A percentile compares a stretch with the other conserved stretches of the same genome.
phyloP scores from a whole-genome alignment of 345 rosid species.

The Psidium guajava region DNA sequence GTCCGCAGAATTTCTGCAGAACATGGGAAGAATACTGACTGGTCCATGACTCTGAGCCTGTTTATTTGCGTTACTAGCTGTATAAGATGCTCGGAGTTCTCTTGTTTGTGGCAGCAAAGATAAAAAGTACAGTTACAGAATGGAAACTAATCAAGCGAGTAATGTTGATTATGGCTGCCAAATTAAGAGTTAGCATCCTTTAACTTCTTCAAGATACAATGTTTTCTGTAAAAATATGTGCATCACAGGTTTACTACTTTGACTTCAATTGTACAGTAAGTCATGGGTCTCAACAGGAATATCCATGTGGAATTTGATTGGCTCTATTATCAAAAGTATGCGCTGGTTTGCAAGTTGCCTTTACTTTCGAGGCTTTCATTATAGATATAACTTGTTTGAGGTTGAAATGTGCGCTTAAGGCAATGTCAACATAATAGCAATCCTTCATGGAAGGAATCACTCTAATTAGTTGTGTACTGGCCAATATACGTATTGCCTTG shows the following conservation, averaged over 20 bases:
- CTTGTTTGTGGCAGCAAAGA: neutral
- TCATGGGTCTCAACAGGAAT: neutral
- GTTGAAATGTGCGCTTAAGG: neutral
- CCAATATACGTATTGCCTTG: neutral
- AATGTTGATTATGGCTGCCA: neutral
- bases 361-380: neutral
- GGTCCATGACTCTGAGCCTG: constrained; percentile 39
- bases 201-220: neutral
- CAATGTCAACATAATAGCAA: neutral
- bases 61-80: neutral
- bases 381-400: neutral
- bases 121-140: neutral
- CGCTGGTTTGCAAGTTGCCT: neutral
- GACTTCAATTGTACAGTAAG: neutral
- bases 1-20: constrained; percentile 32
- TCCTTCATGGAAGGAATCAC: neutral
- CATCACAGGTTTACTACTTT: neutral
- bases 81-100: neutral
- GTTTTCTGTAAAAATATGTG: neutral
- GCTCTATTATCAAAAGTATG: neutral
- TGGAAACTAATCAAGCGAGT: neutral
- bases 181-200: neutral
- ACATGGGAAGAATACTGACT: constrained; percentile 58
- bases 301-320: neutral
- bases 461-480: neutral